Evolutionary conservation across 805 yeast genomes (phyloP).

Genomic region (Wickerhamiella shivajii): DNA sequence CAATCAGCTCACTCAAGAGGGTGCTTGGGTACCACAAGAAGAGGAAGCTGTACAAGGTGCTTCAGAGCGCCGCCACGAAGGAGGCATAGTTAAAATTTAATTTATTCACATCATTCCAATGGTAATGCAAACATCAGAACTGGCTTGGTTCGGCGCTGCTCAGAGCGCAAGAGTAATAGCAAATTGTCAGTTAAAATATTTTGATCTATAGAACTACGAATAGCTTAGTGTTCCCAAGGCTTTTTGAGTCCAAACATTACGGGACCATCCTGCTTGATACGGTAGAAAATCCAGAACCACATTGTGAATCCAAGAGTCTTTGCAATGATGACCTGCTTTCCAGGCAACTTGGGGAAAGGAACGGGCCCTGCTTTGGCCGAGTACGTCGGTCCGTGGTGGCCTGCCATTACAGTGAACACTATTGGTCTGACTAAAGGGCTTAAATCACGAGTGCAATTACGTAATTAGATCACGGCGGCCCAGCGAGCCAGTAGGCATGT

Average conservation of each 20-base stretch:
- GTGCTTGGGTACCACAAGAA: constrained; percentile 16
- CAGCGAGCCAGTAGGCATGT: no score
- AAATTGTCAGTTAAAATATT: no score
- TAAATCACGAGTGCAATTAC: no score
- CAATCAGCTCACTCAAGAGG: constrained; percentile 11
- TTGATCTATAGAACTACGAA: background rate
- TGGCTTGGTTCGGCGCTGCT: no score
- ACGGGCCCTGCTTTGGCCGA: constrained; percentile 37
- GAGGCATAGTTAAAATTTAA: no score
- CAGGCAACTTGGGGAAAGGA: constrained; percentile 51
- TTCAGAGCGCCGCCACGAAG: constrained; percentile 17
- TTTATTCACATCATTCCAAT: no score
- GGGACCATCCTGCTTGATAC: constrained; percentile 46
- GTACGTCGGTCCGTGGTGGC: constrained; percentile 18
- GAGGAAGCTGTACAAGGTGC: constrained; percentile 26
- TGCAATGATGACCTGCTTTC: constrained; percentile 42
- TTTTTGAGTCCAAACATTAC: constrained; percentile 28
- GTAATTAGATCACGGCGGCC: no score
- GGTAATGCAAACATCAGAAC: no score
- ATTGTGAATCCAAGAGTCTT: constrained; percentile 66
- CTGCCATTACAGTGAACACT: no score
- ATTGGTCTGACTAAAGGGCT: no score
- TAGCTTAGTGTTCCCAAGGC: constrained; percentile 29
- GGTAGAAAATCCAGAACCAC: constrained; percentile 81
- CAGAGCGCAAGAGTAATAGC: no score